Base-by-base conservation (phyloP, 805 yeast species). In the Metschnikowia borealis region DNA sequence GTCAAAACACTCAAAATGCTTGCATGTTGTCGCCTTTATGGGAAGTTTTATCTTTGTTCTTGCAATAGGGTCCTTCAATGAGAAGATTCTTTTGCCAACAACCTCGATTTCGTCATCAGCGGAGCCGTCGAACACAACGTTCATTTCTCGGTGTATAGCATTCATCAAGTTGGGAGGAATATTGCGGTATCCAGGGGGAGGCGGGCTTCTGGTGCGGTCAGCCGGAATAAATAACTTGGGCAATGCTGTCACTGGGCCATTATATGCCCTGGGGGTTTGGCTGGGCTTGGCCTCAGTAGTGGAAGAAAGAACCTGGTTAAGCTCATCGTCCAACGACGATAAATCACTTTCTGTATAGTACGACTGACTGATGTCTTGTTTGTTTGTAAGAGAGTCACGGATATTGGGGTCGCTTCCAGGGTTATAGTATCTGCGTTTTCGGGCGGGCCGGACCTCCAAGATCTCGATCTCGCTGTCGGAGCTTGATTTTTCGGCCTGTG, bases 1-100 rank as follows among this genome's bases (percentile, higher is more conserved):
- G 50, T 74, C 78, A 58, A 74, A 74, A 56, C 78, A 73, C 59
- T 71, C 77, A 53, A 73, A 72, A 53, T 74, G 78, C 31, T 55
- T 55, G 54, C 78, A 74, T 0, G 52, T 49, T 7, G 56, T 52
- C 5, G 77, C 65, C 56, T 72, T 74, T 8, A 74, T 69, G 2
- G 78, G 78, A 7, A 74, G 58, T 38, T 58, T 53, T 36, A 74
- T 73, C 48, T 64, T 70, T 34, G 70, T 64, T 21, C 70, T 71
- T 29, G 68, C 62, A n/a, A 70, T 56, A 3, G 78, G 78, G 51
- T 74, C 78, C 40, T 68, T 59, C 32, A 74, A 54, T 6, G 75
- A 61, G 51, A 72, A 73, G 0, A 67, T 59, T 50, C 71, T 58
- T 43, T 66, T 70, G n/a, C 69, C 71, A 21, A 70, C 62, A 49